Evolutionary conservation across 208 protist genomes (phyloP), one percentile per base, ranked within the genome.

Genomic region (Crithidia expoeki): DNA sequence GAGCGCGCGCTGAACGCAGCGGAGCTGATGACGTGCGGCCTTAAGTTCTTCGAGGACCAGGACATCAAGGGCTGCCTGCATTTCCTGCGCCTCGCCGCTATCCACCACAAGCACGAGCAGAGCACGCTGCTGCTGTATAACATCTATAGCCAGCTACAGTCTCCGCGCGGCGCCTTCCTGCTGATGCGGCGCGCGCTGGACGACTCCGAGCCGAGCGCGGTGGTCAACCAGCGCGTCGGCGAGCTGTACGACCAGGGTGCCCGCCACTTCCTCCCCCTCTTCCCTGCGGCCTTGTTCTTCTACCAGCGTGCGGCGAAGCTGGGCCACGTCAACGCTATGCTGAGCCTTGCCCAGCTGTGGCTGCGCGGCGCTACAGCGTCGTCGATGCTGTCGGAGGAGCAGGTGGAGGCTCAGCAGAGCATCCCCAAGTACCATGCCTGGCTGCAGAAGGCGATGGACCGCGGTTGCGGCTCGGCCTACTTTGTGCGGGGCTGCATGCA

Each of bases 401-500:
- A 95, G 65, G 68, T 80, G n/a, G 83, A 91, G 53, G 60, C 56
- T 2, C 80, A 88, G 61, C 83, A 84, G 69, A 89, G 72, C 72
- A 85, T 84, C 36, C 44, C 46, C 53, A 92, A 88, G 74, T 96
- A 93, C 73, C 85, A 94, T 52, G 73, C 80, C n/a, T 96, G 92
- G 92, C 68, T 96, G 55, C 60, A 93, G 49, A 80, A 91, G 77
- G 92, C 89, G 28, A 80, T 88, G 60, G 88, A 92, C 72, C 92
- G 92, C 42, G 92, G 92, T 55, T 89, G 88, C 66, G 92, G 89
- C 52, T 88, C 89, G 9, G 92, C 92, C 16, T 90, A 91, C 76
- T 94, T 96, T 81, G 86, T 96, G 42, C 83, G 87, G 53, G 89
- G 84, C 14, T 95, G 84, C 75, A 93, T 90, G 84, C 78, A 93